Percentiles rank a stretch among this genome's conserved stretches.
Evolutionary conservation across 73 alveolate species (phyloP).

Genomic region (Symbiodinium natans): DNA sequence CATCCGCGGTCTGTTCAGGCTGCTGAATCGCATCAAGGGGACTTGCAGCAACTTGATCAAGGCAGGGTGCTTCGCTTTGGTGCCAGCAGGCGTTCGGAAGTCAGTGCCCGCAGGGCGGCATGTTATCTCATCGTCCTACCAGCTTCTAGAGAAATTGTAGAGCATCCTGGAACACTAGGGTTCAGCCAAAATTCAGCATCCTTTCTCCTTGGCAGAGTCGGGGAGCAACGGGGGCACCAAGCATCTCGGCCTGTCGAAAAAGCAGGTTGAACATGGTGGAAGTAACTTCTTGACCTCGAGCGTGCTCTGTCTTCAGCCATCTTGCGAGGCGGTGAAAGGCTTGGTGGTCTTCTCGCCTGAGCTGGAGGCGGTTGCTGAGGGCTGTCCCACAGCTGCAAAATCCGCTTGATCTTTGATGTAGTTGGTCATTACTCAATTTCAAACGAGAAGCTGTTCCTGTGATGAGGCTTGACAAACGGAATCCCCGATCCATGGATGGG

Average conservation of each 20-base stretch:
- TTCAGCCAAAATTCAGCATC: no score
- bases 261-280: no score
- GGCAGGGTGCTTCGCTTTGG: constrained; percentile 25
- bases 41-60: constrained; percentile 80
- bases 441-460: neutral
- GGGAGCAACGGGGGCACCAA: no score
- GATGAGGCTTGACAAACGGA: constrained; percentile 52
- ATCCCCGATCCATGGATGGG: constrained; percentile 92
- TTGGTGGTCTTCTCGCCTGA: constrained; percentile 71
- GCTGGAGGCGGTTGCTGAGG: constrained; percentile 78
- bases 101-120: no score
- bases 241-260: no score
- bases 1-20: neutral
- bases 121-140: no score
- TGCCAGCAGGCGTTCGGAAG: no score
- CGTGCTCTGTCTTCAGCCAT: no score
- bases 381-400: neutral
- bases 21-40: constrained; percentile 72
- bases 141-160: no score
- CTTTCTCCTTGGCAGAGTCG: no score
- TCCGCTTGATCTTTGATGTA: neutral
- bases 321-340: constrained; percentile 60
- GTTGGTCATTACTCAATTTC: neutral
- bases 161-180: no score
- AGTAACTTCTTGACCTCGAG: no score